Percentiles rank a stretch among this genome's conserved stretches.
Conservation (phyloP, 108 stramenopile species). For the Bacterosira constricta region DNA sequence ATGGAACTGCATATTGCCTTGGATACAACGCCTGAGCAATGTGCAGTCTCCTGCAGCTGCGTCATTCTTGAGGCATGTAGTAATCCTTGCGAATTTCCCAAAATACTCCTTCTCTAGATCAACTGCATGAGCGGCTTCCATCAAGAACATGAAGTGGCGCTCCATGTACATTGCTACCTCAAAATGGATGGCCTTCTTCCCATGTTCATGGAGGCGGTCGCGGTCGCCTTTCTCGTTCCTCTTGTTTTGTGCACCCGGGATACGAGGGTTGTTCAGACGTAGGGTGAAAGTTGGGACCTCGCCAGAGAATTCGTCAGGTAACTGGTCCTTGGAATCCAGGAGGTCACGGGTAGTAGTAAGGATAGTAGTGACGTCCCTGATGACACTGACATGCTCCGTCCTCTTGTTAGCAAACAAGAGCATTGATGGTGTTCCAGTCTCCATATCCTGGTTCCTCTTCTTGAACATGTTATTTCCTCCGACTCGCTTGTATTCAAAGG, state of each 20-base stretch:
- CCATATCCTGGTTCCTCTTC: not conserved
- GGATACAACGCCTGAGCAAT: not conserved
- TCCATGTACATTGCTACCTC: not conserved
- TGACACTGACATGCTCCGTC: not conserved
- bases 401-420: not conserved
- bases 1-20: not conserved
- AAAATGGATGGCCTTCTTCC: conserved; percentile 1
- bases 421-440: not conserved
- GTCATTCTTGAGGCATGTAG: not conserved
- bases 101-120: not conserved
- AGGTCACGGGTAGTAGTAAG: not conserved
- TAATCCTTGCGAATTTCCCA: conserved; percentile 6
- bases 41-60: not conserved
- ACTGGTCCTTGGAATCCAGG: not conserved
- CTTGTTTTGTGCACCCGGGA: not conserved
- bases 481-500: not conserved
- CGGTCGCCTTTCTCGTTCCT: not conserved
- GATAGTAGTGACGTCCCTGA: not conserved
- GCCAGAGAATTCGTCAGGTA: not conserved
- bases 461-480: not conserved
- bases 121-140: not conserved
- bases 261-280: not conserved
- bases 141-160: not conserved
- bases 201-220: not conserved
- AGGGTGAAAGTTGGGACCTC: not conserved